Evolutionary conservation across 139 green algal genomes (phyloP).

Genomic region (Closterium sp.): DNA sequence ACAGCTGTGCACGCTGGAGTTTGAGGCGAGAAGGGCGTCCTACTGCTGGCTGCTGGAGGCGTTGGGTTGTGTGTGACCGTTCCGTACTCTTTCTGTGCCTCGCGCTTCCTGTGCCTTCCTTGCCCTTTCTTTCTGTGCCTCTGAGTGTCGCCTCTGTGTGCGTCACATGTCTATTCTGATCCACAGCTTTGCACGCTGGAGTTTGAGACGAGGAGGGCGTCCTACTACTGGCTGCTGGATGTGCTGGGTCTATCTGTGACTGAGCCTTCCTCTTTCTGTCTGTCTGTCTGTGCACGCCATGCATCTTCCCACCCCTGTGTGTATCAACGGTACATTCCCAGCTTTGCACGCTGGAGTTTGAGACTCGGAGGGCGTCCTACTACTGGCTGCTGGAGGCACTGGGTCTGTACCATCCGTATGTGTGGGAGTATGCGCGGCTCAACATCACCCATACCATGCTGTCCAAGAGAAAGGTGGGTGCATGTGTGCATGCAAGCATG

Average conservation of each 20-base stretch:
- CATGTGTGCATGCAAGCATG: no score
- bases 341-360: constrained; percentile 99
- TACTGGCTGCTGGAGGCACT: constrained; percentile 92
- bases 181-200: neutral
- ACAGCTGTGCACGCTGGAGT: constrained; percentile 96
- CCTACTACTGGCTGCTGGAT: constrained; percentile 96
- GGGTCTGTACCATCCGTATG: constrained; percentile 91
- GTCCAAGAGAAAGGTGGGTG: constrained; percentile 83
- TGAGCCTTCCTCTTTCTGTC: constrained; percentile 10
- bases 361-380: constrained; percentile 92
- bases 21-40: constrained; percentile 90
- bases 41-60: constrained; percentile 96
- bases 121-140: neutral
- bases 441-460: constrained; percentile 97
- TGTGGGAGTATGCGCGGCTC: constrained; percentile 96
- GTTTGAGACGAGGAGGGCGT: constrained; percentile 76
- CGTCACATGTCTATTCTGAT: neutral
- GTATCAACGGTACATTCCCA: neutral
- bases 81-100: neutral
- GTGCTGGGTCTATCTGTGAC: constrained; percentile 60
- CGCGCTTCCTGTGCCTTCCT: constrained; percentile 3
- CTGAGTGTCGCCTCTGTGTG: constrained; percentile 13
- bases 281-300: constrained; percentile 1
- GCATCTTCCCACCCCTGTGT: neutral
- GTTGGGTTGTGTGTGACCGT: constrained; percentile 60